phyloP scores from a whole-genome alignment of 495 filamentous ascomycete genomes.

The Trichoderma asperelloides region DNA sequence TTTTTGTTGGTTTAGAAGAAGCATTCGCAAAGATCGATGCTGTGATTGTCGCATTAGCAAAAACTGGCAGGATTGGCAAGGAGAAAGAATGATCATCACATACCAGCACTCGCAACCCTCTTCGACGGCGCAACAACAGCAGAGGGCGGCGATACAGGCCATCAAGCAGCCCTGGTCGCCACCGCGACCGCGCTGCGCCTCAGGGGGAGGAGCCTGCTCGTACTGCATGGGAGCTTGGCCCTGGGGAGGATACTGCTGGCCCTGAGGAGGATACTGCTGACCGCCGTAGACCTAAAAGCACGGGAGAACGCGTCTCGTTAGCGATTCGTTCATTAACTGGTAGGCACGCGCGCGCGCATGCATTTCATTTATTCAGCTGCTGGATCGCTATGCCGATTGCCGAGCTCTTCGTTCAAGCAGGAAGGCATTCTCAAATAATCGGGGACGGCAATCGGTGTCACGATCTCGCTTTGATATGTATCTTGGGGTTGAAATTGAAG shows the following conservation, averaged over 20 bases:
- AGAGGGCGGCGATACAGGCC: conserved; percentile 4
- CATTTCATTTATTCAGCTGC: background rate
- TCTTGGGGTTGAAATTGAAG: background rate
- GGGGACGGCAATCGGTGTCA: background rate
- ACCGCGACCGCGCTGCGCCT: background rate
- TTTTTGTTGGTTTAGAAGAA: background rate
- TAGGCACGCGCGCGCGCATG: too few species aligned
- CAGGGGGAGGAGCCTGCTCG: background rate
- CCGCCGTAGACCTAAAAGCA: conserved; percentile 11
- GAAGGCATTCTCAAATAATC: background rate
- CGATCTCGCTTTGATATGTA: background rate
- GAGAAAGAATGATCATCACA: too few species aligned
- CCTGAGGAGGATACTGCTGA: conserved; percentile 20
- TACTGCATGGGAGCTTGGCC: conserved; percentile 24
- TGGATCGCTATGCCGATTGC: conserved; percentile 1
- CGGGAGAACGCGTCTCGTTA: conserved; percentile 5
- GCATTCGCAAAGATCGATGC: conserved; percentile 1
- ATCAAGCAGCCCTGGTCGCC: background rate
- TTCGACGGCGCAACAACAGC: conserved; percentile 3
- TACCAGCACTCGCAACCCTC: conserved; percentile 5
- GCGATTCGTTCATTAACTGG: background rate
- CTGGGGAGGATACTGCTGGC: conserved; percentile 17
- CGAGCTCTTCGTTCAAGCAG: background rate
- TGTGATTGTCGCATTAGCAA: background rate
- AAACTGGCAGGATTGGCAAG: too few species aligned